Evolutionary conservation across 805 yeast species (phyloP).

Genomic region (Ogataea minuta): DNA sequence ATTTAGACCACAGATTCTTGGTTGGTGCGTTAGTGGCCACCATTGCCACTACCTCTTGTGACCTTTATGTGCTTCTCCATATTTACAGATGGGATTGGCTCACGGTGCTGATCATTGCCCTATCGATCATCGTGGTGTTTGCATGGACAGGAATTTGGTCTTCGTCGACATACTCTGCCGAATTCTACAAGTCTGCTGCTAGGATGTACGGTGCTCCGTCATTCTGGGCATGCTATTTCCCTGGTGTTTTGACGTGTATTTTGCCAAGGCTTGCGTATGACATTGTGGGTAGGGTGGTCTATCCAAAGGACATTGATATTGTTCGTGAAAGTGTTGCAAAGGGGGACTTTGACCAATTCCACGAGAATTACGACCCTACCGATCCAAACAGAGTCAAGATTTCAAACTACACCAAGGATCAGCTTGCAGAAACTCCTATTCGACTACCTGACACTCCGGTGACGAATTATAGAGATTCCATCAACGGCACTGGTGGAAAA

Average conservation of each 20-base stretch:
- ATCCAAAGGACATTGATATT: conserved; percentile 70
- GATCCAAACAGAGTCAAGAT: conserved; percentile 64
- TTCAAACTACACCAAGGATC: conserved; percentile 41
- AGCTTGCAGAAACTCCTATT: conserved; percentile 28
- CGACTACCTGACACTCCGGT: conserved; percentile 16
- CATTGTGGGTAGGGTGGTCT: conserved; percentile 47
- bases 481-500: conserved; percentile 34
- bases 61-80: conserved; percentile 61
- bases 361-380: conserved; percentile 73
- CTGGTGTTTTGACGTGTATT: conserved; percentile 62
- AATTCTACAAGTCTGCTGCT: conserved; percentile 65
- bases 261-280: conserved; percentile 68
- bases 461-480: conserved; percentile 33
- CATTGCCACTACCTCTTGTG: conserved; percentile 66
- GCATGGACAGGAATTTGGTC: conserved; percentile 86
- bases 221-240: conserved; percentile 66
- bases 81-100: conserved; percentile 85
- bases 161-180: conserved; percentile 47
- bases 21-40: conserved; percentile 67
- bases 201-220: conserved; percentile 58
- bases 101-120: conserved; percentile 48
- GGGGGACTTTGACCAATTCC: conserved; percentile 69
- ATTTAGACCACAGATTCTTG: conserved; percentile 68
- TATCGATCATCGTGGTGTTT: conserved; percentile 60
- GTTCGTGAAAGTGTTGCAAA: conserved; percentile 65